A percentile compares a stretch with the other conserved stretches of the same genome.
Conservation (phyloP, 169 alveolate species). For the Plasmodium vivax region DNA sequence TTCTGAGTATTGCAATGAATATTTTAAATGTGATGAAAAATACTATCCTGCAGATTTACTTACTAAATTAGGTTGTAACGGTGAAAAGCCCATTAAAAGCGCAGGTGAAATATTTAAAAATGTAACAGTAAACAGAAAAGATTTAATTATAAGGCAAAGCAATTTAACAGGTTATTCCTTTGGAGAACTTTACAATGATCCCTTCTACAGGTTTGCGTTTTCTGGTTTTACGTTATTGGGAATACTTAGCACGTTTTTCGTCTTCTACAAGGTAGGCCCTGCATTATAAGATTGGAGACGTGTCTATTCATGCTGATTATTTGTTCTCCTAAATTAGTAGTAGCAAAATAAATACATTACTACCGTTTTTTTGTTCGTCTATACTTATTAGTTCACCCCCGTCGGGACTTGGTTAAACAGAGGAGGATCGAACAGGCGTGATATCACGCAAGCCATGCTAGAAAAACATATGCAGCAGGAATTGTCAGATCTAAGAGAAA, state of each 20-base stretch:
- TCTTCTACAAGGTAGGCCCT: not conserved
- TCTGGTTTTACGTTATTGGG: not conserved
- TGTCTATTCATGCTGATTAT: not conserved
- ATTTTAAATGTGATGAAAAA: not conserved
- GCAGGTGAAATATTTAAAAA: not conserved
- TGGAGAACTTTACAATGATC: not conserved
- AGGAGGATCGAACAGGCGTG: not conserved
- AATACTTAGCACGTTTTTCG: not conserved
- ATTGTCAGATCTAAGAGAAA: not conserved
- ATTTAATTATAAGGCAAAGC: not conserved
- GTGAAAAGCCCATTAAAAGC: not conserved
- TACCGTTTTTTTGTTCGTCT: not conserved
- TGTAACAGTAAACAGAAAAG: not conserved
- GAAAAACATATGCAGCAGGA: not conserved
- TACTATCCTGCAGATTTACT: not conserved
- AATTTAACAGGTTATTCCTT: not conserved
- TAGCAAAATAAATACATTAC: not conserved
- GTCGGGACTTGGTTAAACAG: not conserved
- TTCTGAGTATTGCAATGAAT: not conserved
- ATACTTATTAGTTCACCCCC: not conserved
- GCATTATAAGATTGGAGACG: not conserved
- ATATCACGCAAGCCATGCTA: not conserved
- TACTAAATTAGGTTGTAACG: not conserved
- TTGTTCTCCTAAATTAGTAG: not conserved
- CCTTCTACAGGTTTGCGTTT: not conserved